Evolutionary conservation across 2,329 filamentous ascomycete genomes (phyloP), one percentile per base, ranked within the genome.

Genomic region (Fusarium transvaalense): DNA sequence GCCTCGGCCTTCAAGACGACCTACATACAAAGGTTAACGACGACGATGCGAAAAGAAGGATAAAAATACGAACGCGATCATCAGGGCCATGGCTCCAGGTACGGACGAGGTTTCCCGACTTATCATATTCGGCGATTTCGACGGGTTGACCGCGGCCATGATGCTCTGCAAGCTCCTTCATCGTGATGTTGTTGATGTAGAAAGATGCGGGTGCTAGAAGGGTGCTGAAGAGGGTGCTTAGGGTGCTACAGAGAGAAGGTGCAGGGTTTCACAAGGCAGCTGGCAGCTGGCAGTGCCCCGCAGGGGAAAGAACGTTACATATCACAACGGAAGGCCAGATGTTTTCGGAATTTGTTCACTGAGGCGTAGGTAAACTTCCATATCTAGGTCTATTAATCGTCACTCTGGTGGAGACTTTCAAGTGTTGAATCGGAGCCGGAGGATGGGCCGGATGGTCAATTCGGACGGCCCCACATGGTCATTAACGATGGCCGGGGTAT

Each of bases 101-200:
- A 17, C 76, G 74, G 21, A 77, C 74, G 10, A 78, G 56, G 32
- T 79, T 74, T 6, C 79, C 80, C 1, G 79, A 77, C 51, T 76
- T 80, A 65, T 81, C 80, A 3, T 79, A 74, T 64, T 82, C 81
- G 3, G 71, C 38, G 5, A 82, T 68, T 27, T 80, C 75, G 12
- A 79, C 60, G 6, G 74, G 72, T 25, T 63, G 47, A 14, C 71
- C 71, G 23, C 61, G 68, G 8, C 73, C 71, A 27, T 79, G 64
- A 14, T 74, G 64, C 2, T 56, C 48, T 7, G 71, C 66, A 19
- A 77, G 65, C 9, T 54, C 60, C n/a, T 56, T 73, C 72, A 27
- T 72, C 17, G 29, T 39, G 64, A 37, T 60, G 51, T 15, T 53
- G 58, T 47, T 52, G 52, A 37, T 48, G 39, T 34, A 27, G 19